Percentiles rank a stretch among this genome's conserved stretches.
These are phyloP conservation scores for Fusarium sp. DNA, from an alignment of 2,329 filamentous ascomycete species.

Conservation along the genomic window DNA sequence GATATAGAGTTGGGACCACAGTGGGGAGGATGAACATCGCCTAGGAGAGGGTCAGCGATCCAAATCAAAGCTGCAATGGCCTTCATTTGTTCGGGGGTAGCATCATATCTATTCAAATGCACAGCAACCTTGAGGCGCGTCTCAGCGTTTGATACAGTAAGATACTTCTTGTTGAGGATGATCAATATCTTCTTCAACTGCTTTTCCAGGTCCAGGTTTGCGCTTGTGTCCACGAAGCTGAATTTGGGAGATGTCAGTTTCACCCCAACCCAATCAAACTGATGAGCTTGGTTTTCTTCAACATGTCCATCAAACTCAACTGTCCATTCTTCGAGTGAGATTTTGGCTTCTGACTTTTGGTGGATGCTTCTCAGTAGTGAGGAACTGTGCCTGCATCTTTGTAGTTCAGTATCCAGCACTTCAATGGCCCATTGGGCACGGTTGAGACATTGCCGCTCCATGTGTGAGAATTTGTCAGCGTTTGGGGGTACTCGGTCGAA, in stretches of 20 bases:
- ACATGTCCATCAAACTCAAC: conserved; percentile 11
- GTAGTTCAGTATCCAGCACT: background rate
- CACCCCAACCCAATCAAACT: conserved; percentile 30
- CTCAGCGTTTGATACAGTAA: conserved; percentile 22
- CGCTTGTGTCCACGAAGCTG: background rate
- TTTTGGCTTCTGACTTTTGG: background rate
- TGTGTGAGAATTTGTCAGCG: background rate
- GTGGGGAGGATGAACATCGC: conserved; percentile 26
- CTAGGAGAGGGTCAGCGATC: conserved; percentile 25
- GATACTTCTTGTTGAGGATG: conserved; percentile 5
- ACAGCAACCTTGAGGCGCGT: conserved; percentile 20
- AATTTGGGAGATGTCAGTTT: conserved; percentile 26
- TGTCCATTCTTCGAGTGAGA: conserved; percentile 5
- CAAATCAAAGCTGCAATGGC: conserved; percentile 25
- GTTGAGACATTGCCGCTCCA: background rate
- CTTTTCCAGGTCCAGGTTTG: background rate
- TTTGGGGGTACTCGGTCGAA: background rate
- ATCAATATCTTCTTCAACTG: background rate
- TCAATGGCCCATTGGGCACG: conserved; percentile 15
- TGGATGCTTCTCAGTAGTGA: background rate
- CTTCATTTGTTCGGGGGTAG: conserved; percentile 15
- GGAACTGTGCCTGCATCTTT: background rate
- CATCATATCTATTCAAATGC: background rate
- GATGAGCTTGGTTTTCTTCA: conserved; percentile 14
- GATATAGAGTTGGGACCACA: conserved; percentile 29